Conservation (phyloP, 805 yeast species). For the Metschnikowia drakensbergensis region DNA sequence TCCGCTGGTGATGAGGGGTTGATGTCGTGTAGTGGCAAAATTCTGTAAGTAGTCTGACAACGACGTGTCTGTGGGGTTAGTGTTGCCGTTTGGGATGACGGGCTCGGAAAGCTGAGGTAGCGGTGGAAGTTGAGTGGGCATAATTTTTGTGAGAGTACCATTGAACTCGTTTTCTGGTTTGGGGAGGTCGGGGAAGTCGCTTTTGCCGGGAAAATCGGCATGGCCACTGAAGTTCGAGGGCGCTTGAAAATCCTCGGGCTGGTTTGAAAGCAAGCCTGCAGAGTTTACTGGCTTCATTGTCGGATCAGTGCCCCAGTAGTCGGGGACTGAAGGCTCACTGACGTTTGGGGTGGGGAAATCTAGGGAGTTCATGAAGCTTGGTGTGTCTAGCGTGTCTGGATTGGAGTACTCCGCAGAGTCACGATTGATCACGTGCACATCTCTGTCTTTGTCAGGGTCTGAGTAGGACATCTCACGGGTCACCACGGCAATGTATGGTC, state of each 20-base stretch:
- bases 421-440: conserved; percentile 17
- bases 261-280: neutral
- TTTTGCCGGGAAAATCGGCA: conserved; percentile 7
- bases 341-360: conserved; percentile 16
- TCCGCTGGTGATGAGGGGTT: conserved; percentile 8
- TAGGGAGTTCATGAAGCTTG: conserved; percentile 17
- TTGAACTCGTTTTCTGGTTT: conserved; percentile 1
- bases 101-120: conserved; percentile 19
- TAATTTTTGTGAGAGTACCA: conserved; percentile 14
- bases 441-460: conserved; percentile 13
- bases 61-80: conserved; percentile 5
- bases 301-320: conserved; percentile 5
- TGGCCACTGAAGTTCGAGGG: neutral
- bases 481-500: neutral
- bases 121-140: conserved; percentile 13
- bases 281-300: neutral
- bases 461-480: conserved; percentile 8
- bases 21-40: conserved; percentile 9
- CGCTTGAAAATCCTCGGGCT: neutral
- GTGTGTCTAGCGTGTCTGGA: conserved; percentile 16
- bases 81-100: conserved; percentile 10
- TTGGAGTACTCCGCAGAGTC: conserved; percentile 9
- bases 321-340: conserved; percentile 2
- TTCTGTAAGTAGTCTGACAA: conserved; percentile 13
- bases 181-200: neutral